A percentile compares a stretch with the other conserved stretches of the same genome.
Evolutionary conservation across 257 asterid genomes (phyloP).

Genomic region (Salvia hispanica): DNA sequence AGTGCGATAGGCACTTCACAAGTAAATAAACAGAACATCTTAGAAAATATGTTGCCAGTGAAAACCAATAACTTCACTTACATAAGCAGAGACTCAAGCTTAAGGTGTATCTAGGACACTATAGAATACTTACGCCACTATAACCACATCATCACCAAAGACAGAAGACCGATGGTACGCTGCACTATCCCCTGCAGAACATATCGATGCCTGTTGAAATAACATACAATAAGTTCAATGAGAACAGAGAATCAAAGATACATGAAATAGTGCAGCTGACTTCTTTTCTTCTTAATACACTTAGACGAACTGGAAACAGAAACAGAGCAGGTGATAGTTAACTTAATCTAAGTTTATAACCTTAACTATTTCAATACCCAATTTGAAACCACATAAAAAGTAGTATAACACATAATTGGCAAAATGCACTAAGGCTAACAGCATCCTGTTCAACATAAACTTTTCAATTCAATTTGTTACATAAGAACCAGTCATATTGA

Average conservation of each 20-base stretch:
- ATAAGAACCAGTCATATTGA: background rate
- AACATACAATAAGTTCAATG: slow-evolving; percentile 3
- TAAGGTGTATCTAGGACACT: slow-evolving; percentile 16
- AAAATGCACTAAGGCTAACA: background rate
- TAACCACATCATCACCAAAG: slow-evolving; percentile 94
- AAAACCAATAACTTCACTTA: slow-evolving; percentile 12
- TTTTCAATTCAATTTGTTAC: background rate
- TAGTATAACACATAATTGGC: background rate
- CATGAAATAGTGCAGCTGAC: background rate
- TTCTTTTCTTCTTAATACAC: background rate
- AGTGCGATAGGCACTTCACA: slow-evolving; percentile 84
- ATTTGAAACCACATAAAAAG: slow-evolving; percentile 5
- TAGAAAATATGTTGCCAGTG: background rate
- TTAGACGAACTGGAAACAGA: background rate
- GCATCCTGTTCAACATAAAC: too few relatives aligned
- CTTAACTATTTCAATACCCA: background rate
- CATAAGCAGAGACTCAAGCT: slow-evolving; percentile 4
- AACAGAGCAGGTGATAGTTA: background rate
- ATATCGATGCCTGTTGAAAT: slow-evolving; percentile 69
- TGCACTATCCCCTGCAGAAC: slow-evolving; percentile 95
- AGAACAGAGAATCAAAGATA: background rate
- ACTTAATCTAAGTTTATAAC: slow-evolving; percentile 5
- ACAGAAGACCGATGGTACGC: slow-evolving; percentile 85
- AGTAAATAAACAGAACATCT: slow-evolving; percentile 26
- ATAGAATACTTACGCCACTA: slow-evolving; percentile 83